Evolutionary conservation across 495 filamentous ascomycete species (phyloP).

Genomic region (Pseudotulostoma volvatum): DNA sequence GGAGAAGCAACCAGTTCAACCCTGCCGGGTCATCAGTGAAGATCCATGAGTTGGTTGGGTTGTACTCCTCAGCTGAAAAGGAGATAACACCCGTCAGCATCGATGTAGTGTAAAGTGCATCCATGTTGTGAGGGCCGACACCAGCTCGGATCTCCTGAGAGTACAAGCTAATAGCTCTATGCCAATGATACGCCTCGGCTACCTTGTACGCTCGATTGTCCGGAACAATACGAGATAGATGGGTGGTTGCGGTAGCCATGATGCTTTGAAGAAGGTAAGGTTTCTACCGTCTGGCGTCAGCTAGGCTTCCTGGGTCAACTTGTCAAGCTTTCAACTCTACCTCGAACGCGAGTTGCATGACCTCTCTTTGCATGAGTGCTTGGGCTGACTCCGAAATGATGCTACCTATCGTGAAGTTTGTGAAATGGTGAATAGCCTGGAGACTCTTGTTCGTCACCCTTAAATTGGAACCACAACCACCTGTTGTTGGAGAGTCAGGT

Average conservation of each 20-base stretch:
- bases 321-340: constrained; percentile 10
- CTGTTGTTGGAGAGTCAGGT: neutral
- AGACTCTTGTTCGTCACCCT: constrained; percentile 5
- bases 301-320: constrained; percentile 2
- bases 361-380: constrained; percentile 16
- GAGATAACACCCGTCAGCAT: constrained; percentile 24
- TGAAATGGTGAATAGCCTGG: constrained; percentile 22
- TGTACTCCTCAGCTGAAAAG: constrained; percentile 21
- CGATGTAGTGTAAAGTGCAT: constrained; percentile 28
- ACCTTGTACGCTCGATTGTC: constrained; percentile 16
- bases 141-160: constrained; percentile 14
- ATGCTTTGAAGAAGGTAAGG: constrained; percentile 33
- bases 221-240: constrained; percentile 20
- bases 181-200: constrained; percentile 29
- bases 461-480: neutral
- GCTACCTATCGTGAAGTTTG: constrained; percentile 12
- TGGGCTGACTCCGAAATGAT: constrained; percentile 9
- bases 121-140: constrained; percentile 22
- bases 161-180: constrained; percentile 25
- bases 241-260: constrained; percentile 23
- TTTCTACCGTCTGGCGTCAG: constrained; percentile 14
- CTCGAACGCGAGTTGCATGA: constrained; percentile 23
- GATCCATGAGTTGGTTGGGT: constrained; percentile 27
- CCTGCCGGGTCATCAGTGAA: constrained; percentile 16
- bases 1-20: constrained; percentile 29